Evolutionary conservation across 139 green algal genomes (phyloP).

Genomic region (Closterium sp.): DNA sequence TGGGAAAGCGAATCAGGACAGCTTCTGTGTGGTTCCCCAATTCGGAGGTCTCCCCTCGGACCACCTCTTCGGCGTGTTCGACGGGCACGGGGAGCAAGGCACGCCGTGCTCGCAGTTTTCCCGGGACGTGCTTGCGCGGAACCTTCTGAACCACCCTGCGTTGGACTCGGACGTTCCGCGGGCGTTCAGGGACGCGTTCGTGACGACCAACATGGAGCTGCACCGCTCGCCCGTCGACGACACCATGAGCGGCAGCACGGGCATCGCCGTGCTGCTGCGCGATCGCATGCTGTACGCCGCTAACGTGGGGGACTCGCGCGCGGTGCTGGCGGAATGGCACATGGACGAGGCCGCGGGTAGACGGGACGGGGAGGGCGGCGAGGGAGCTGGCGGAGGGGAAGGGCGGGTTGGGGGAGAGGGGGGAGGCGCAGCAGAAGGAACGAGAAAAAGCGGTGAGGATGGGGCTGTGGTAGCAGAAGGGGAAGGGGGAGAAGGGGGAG

Average conservation of each 20-base stretch:
- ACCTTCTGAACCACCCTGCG: conserved; percentile 56
- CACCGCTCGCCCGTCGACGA: conserved; percentile 67
- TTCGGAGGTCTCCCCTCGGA: conserved; percentile 72
- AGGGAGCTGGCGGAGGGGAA: too few species aligned
- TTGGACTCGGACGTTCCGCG: conserved; percentile 30
- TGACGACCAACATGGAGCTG: conserved; percentile 76
- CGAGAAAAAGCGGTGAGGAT: too few species aligned
- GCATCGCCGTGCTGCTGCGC: conserved; percentile 70
- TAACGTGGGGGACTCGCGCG: conserved; percentile 91
- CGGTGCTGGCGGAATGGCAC: conserved; percentile 73
- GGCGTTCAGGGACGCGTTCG: conserved; percentile 66
- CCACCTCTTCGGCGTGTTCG: conserved; percentile 77
- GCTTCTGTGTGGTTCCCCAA: conserved; percentile 62
- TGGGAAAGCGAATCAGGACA: conserved; percentile 90
- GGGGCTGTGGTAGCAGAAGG: too few species aligned
- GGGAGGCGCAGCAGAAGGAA: too few species aligned
- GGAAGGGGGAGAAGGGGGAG: background rate
- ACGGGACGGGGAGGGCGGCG: background rate
- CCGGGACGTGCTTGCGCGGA: conserved; percentile 68
- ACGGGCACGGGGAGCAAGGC: conserved; percentile 66
- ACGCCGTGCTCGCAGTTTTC: conserved; percentile 63
- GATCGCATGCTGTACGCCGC: conserved; percentile 70
- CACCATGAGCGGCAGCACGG: conserved; percentile 82
- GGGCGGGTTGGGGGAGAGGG: too few species aligned
- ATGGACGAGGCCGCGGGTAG: background rate